Conservation (phyloP, 2,329 filamentous ascomycete species). For the Dactylellina sp. region DNA sequence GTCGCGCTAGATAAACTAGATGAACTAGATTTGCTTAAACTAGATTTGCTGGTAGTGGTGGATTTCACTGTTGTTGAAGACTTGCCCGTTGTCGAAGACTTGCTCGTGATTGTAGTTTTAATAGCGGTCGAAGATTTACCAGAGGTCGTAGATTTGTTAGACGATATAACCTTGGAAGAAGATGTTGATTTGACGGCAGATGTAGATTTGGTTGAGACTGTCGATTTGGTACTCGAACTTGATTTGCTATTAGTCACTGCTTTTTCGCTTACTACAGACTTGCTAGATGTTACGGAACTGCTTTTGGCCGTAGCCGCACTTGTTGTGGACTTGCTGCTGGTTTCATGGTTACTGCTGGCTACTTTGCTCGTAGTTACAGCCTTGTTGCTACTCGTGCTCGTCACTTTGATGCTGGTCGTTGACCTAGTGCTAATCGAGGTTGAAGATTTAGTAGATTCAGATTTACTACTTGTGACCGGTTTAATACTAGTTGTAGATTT, state of each 20-base stretch:
- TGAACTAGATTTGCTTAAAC: not conserved
- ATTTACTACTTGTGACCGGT: not conserved
- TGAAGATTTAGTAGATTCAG: not conserved
- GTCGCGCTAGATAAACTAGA: not conserved
- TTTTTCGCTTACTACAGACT: not conserved
- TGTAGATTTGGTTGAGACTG: not conserved
- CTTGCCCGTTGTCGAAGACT: not conserved
- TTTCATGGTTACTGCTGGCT: not conserved
- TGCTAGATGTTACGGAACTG: not conserved
- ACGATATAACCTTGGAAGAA: not conserved
- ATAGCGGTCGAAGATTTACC: conserved; percentile 2
- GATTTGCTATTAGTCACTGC: not conserved
- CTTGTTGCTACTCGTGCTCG: not conserved
- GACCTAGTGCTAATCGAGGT: not conserved
- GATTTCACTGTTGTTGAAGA: not conserved
- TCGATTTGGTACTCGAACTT: not conserved
- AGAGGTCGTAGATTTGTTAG: not conserved
- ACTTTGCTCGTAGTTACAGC: not conserved
- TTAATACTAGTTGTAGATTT: not conserved
- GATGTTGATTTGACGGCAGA: not conserved
- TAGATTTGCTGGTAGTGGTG: not conserved
- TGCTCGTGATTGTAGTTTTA: conserved; percentile 3
- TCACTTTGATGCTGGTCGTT: not conserved
- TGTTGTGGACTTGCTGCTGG: not conserved
- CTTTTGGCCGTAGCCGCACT: not conserved